Base-by-base conservation (phyloP, 148 eudicot species). In the Euryodendron excelsum region DNA sequence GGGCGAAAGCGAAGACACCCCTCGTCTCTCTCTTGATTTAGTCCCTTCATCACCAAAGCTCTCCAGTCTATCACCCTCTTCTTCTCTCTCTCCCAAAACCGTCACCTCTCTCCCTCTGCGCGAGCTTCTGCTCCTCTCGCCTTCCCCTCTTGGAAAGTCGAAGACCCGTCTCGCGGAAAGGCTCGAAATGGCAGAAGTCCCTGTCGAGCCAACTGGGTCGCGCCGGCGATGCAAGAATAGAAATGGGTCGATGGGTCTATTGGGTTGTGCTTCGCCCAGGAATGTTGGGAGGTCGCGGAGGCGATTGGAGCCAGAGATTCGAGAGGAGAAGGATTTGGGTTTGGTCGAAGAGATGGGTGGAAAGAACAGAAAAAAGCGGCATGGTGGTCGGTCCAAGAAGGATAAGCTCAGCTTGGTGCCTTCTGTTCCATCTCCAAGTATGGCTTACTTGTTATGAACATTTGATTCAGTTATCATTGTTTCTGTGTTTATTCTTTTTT, bases 291-390 rank as follows among this genome's bases (percentile, higher is more conserved):
- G 96, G 80, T 86, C 94, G 3, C 79, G 99, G 69, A 79, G 88
- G 77, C 69, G 88, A 50, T 66, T 84, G 63, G 91, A 88, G 81
- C 86, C 72, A 69, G 96, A 87, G 56, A 69, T 80, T 74, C 81
- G 79, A n/a, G 94, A 93, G 67, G 96, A 93, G 56, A 86, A 81
- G 63, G 98, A 92, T 4, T 50, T 39, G 72, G 87, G 83, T 31
- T 45, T 58, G 10, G 82, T 31, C 28, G 98, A 90, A 12, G 98
- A 91, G 30, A 37, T 86, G 71, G 85, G 69, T 6, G n/a, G n/a
- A n/a, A 91, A 89, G 84, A 79, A 82, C 1, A 87, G 83, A 76
- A 92, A 82, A 77, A 90, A 86, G 82, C 83, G 92, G 63, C 80
- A 84, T 27, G 86, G 91, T 80, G 89, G 85, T 0, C 86, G 82